Evolutionary conservation across 306 rosid genomes (phyloP), one percentile per base, ranked within the genome.

Genomic region (Senna tora): DNA sequence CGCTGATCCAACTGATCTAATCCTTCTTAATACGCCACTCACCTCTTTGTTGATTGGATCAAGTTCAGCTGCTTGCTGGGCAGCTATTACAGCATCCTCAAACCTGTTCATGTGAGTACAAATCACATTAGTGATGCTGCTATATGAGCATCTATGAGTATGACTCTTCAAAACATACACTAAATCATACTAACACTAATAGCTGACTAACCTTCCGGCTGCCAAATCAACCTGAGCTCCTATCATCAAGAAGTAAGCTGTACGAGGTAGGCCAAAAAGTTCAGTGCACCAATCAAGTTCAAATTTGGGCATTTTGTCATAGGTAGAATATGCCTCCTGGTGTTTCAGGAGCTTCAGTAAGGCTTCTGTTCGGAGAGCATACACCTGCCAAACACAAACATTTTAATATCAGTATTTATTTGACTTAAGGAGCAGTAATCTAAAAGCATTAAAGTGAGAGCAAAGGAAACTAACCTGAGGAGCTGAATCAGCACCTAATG

Each of bases 281-380:
- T 92, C 83, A 3, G 82, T 81, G 55, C 85, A 85, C 69, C 74
- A 75, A 49, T 77, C 82, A 73, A 73, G 79, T 47, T 77, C 83
- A 56, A 89, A 83, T 80, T 78, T 85, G 15, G 89, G 93, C 75
- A 84, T 79, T 66, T 81, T 84, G 74, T 84, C 92, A 58, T 81
- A 87, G 43, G 85, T 77, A 4, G 78, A 67, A 77, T 85, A 78
- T 52, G 99, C 99, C 72, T 95, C 96, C 72, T 87, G 84, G 66
- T 88, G 90, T 72, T 92, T 89, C 32, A 50, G 77, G 33, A 92
- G 92, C 73, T 78, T 92, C 84, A 92, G 28, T 22, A 89, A 77
- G 43, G 97, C 97, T 87, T 95, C 99, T 14, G 96, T 84, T 87
- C 84, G 97, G 64, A 88, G 80, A 73, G 93, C 95, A 82, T 79